Percentiles rank a stretch among this genome's conserved stretches.
phyloP scores from a whole-genome alignment of 2,329 filamentous ascomycete species.

The Aspergillus aculeatus region DNA sequence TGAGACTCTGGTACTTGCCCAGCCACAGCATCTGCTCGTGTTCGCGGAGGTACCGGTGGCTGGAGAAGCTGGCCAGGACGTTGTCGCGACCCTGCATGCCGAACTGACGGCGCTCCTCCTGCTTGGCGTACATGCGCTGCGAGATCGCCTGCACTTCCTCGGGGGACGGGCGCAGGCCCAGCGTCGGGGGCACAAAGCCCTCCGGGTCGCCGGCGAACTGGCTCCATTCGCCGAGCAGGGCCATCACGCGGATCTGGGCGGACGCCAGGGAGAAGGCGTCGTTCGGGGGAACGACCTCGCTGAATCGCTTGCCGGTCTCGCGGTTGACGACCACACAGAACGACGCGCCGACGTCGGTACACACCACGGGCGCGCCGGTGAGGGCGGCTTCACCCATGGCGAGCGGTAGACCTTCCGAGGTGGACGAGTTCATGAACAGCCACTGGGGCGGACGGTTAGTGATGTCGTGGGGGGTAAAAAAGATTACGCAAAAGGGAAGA shows the following conservation, averaged over 20 bases:
- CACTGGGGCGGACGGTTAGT: conserved; percentile 42
- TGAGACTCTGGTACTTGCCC: conserved; percentile 30
- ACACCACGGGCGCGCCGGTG: conserved; percentile 44
- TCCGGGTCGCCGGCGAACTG: conserved; percentile 55
- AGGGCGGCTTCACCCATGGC: conserved; percentile 47
- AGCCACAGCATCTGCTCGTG: conserved; percentile 61
- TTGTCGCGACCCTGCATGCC: conserved; percentile 59
- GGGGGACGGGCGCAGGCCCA: conserved; percentile 50
- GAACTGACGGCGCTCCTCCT: conserved; percentile 54
- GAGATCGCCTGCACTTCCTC: conserved; percentile 55
- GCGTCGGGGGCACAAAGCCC: conserved; percentile 32
- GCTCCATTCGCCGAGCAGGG: conserved; percentile 60
- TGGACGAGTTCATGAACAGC: conserved; percentile 51
- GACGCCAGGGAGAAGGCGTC: conserved; percentile 59
- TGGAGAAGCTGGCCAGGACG: conserved; percentile 58
- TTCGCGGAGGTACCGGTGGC: conserved; percentile 59
- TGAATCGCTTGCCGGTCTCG: conserved; percentile 51
- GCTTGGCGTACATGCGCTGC: conserved; percentile 60
- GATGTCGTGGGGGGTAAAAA: background rate
- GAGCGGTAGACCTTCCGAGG: conserved; percentile 45
- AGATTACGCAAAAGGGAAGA: background rate
- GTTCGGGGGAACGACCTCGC: conserved; percentile 63
- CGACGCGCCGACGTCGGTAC: conserved; percentile 42
- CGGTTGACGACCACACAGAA: conserved; percentile 40
- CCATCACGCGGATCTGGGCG: conserved; percentile 61